Conservation (phyloP, 257 asterid genomes). For the Schizonepeta tenuifolia region DNA sequence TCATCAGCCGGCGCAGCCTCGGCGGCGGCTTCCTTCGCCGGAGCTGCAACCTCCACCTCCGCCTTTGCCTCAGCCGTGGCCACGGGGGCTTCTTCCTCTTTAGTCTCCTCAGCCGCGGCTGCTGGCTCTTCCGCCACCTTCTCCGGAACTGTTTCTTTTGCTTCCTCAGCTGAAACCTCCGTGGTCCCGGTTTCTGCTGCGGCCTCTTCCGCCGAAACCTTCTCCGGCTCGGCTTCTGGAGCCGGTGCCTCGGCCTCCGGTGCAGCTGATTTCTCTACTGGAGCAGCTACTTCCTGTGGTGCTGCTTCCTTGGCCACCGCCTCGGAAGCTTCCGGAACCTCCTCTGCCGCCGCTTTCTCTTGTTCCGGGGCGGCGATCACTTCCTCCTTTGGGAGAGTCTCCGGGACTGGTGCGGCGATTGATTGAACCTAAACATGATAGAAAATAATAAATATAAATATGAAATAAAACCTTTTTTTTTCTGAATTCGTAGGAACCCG, state of each 20-base stretch:
- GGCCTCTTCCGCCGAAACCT: constrained; percentile 24
- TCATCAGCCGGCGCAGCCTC: constrained; percentile 20
- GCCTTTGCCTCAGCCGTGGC: neutral
- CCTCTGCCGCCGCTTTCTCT: constrained; percentile 6
- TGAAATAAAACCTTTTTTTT: no score
- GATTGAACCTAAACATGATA: neutral
- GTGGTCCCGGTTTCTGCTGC: constrained; percentile 29
- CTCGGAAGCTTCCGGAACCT: constrained; percentile 13
- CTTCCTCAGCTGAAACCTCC: constrained; percentile 21
- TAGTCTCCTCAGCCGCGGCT: constrained; percentile 31
- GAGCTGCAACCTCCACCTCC: constrained; percentile 28
- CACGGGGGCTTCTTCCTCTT: constrained; percentile 4
- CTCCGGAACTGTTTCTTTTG: constrained; percentile 18
- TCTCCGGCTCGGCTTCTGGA: constrained; percentile 42
- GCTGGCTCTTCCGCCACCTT: constrained; percentile 28
- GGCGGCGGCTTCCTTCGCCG: constrained; percentile 33
- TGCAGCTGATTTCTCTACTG: constrained; percentile 8
- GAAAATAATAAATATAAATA: neutral
- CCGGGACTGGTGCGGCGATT: neutral
- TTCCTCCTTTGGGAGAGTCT: constrained; percentile 20
- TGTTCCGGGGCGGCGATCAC: constrained; percentile 12
- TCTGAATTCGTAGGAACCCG: no score
- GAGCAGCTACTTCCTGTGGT: constrained; percentile 13
- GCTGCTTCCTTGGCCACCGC: neutral
- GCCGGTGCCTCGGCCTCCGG: constrained; percentile 25